Conservation (phyloP, 345 rosid species). For the Heritiera littoralis region DNA sequence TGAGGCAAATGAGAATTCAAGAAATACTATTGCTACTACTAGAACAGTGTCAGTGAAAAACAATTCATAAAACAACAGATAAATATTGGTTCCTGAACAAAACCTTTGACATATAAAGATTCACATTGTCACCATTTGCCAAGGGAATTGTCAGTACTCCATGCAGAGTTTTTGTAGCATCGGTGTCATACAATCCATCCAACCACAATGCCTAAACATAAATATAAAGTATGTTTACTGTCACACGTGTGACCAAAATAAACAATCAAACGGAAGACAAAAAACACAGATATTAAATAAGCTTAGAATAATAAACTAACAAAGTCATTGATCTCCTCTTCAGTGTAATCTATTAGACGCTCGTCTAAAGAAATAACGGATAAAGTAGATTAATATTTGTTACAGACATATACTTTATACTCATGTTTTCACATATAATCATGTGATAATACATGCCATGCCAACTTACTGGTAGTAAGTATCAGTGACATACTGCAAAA, state of each 20-base stretch:
- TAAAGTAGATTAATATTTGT: background rate
- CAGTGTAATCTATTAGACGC: constrained; percentile 19
- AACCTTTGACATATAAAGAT: too few relatives aligned
- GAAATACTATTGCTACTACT: background rate
- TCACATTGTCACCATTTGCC: too few relatives aligned
- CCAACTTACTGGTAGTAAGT: too few relatives aligned
- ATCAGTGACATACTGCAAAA: too few relatives aligned
- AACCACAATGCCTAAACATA: constrained; percentile 70
- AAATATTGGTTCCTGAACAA: too few relatives aligned
- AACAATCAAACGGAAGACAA: constrained; percentile 8
- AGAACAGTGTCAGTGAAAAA: constrained; percentile 12
- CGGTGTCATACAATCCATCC: constrained; percentile 47
- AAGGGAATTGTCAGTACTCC: too few relatives aligned
- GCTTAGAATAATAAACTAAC: constrained; percentile 50
- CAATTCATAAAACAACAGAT: too few relatives aligned
- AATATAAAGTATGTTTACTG: background rate
- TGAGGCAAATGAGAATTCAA: constrained; percentile 17
- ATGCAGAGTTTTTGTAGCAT: constrained; percentile 26
- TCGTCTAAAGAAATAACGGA: constrained; percentile 54
- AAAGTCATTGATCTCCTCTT: constrained; percentile 61
- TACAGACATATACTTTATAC: too few relatives aligned
- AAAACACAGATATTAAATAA: constrained; percentile 11
- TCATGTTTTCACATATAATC: too few relatives aligned
- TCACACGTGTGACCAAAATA: background rate
- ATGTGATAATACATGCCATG: too few relatives aligned